These are phyloP conservation scores for Kentomonas sorsogonicus DNA, from an alignment of 208 protist genomes.

Conservation along the genomic window DNA sequence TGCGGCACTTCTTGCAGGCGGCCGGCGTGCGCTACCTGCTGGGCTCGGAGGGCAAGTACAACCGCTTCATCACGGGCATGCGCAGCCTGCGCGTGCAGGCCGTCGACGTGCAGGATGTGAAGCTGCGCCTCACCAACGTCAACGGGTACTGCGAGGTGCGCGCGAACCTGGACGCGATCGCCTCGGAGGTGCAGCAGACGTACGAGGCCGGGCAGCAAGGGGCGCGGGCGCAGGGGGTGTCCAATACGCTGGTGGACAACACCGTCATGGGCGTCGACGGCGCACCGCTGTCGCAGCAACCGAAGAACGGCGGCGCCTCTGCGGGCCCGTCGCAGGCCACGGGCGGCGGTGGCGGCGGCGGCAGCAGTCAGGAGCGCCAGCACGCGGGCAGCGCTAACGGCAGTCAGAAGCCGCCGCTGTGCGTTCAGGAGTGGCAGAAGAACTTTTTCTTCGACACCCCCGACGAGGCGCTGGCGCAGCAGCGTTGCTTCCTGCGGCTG, in stretches of 20 bases:
- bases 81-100: slow-evolving; percentile 17
- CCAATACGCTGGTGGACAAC: too few relatives aligned
- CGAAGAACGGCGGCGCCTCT: too few relatives aligned
- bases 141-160: slow-evolving; percentile 56
- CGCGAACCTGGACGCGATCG: slow-evolving; percentile 30
- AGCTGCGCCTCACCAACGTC: slow-evolving; percentile 41
- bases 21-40: slow-evolving; percentile 31
- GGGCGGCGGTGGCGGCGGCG: too few relatives aligned
- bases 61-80: slow-evolving; percentile 41
- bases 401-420: slow-evolving; percentile 5
- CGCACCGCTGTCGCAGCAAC: too few relatives aligned
- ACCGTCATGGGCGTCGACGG: too few relatives aligned
- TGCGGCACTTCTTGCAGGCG: slow-evolving; percentile 28
- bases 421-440: slow-evolving; percentile 42
- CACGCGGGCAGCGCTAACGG: slow-evolving; percentile 13
- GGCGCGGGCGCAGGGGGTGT: background rate
- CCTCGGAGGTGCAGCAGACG: background rate
- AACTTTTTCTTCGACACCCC: slow-evolving; percentile 75
- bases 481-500: slow-evolving; percentile 47
- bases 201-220: background rate
- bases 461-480: slow-evolving; percentile 23
- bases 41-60: slow-evolving; percentile 65
- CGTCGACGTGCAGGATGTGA: slow-evolving; percentile 41
- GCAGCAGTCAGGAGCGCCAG: too few relatives aligned
- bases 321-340: too few relatives aligned